Conservation (phyloP, 1,139 yeast species). For the Yamadazyma oceani region DNA sequence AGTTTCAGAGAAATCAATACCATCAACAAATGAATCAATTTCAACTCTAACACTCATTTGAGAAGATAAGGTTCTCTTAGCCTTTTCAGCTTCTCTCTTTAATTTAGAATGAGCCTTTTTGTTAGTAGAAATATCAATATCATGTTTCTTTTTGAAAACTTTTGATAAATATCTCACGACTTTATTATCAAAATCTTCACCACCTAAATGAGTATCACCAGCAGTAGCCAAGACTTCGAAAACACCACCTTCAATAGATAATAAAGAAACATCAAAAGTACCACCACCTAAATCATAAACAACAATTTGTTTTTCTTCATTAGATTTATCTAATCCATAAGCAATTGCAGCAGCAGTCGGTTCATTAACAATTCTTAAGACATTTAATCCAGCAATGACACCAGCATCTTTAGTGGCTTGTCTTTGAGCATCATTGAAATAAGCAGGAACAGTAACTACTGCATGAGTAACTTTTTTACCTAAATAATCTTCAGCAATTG, state of each 20-base stretch:
- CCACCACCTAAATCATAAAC: conserved; percentile 58
- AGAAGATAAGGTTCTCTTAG: conserved; percentile 89
- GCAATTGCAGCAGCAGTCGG: conserved; percentile 99
- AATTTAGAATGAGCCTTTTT: conserved; percentile 82
- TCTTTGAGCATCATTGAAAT: conserved; percentile 97
- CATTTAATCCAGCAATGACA: conserved; percentile 92
- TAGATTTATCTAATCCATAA: conserved; percentile 86
- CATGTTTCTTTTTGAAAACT: conserved; percentile 85
- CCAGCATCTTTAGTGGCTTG: conserved; percentile 99
- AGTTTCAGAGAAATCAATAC: conserved; percentile 92
- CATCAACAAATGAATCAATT: conserved; percentile 93
- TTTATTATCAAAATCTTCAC: conserved; percentile 95
- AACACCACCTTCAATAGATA: conserved; percentile 53
- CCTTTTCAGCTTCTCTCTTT: conserved; percentile 96
- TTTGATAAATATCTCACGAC: conserved; percentile 82
- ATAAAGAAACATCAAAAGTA: conserved; percentile 53
- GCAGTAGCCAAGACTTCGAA: conserved; percentile 54
- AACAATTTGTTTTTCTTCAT: conserved; percentile 49
- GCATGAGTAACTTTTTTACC: conserved; percentile 91
- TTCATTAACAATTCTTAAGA: conserved; percentile 92
- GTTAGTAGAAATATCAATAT: conserved; percentile 71
- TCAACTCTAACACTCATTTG: conserved; percentile 89
- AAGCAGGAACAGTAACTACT: conserved; percentile 96
- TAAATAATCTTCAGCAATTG: conserved; percentile 87
- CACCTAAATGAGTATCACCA: conserved; percentile 62